phyloP scores from a whole-genome alignment of 2,329 filamentous ascomycete species.

The Fusarium poae region DNA sequence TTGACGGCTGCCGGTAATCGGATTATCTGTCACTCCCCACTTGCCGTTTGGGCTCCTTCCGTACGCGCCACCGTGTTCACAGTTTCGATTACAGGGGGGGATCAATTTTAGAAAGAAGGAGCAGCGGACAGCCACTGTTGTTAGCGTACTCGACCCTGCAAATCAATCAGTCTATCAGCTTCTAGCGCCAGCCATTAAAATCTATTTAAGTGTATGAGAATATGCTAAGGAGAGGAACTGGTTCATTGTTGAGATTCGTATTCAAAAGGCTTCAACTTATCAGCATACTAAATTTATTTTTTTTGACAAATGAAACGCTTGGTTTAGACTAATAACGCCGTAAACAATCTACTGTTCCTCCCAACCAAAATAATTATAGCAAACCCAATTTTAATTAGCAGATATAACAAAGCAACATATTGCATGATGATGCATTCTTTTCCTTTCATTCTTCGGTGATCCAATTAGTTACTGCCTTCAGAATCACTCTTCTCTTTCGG shows the following conservation, averaged over 20 bases:
- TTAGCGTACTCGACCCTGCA: conserved; percentile 41
- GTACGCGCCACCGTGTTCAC: conserved; percentile 55
- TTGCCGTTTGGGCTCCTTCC: conserved; percentile 39
- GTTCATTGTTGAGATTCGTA: not conserved
- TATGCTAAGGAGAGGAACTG: not conserved
- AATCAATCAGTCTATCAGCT: conserved; percentile 15
- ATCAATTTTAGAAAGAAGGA: conserved; percentile 34
- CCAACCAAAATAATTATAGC: conserved; percentile 14
- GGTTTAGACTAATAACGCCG: conserved; percentile 8
- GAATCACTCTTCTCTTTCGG: conserved; percentile 42
- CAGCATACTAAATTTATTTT: not conserved
- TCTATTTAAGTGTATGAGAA: conserved; percentile 17
- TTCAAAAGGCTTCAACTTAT: not conserved
- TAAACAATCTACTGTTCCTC: conserved; percentile 17
- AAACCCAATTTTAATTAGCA: conserved; percentile 1
- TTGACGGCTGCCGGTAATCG: conserved; percentile 47
- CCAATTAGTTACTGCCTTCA: conserved; percentile 18
- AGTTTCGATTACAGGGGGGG: conserved; percentile 31
- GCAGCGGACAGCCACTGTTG: conserved; percentile 23
- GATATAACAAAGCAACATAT: conserved; percentile 16
- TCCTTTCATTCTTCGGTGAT: conserved; percentile 1
- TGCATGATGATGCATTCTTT: not conserved
- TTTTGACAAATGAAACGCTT: conserved; percentile 24
- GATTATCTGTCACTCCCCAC: conserved; percentile 53
- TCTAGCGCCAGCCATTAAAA: conserved; percentile 22